These are phyloP conservation scores for Bacidia rubella DNA, from an alignment of 495 filamentous ascomycete species.

Conservation along the genomic window DNA sequence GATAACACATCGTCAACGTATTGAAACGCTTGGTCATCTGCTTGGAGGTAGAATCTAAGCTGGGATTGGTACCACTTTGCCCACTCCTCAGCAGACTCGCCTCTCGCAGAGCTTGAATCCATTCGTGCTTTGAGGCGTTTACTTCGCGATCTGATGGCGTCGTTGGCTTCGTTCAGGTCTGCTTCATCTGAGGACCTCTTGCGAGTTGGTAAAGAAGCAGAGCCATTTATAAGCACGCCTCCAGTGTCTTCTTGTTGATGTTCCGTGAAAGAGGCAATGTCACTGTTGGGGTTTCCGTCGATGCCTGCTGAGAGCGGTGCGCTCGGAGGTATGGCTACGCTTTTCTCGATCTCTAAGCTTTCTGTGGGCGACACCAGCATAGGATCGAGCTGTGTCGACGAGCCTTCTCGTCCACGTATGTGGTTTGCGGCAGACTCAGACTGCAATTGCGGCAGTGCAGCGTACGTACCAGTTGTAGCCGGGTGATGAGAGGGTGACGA, in stretches of 20 bases:
- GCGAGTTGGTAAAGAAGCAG: constrained; percentile 21
- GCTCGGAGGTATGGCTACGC: too few relatives aligned
- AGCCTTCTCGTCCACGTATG: too few relatives aligned
- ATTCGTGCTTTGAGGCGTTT: constrained; percentile 68
- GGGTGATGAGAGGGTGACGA: neutral
- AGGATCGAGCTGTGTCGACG: too few relatives aligned
- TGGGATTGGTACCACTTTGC: constrained; percentile 59
- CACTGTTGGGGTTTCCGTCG: too few relatives aligned
- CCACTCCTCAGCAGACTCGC: constrained; percentile 46
- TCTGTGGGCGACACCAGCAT: too few relatives aligned
- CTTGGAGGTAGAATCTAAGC: constrained; percentile 50
- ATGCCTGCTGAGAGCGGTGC: too few relatives aligned
- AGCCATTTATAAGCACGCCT: neutral
- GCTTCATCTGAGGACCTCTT: constrained; percentile 40
- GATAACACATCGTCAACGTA: constrained; percentile 51
- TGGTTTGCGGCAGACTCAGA: too few relatives aligned
- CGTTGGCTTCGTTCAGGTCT: constrained; percentile 34
- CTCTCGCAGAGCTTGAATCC: constrained; percentile 35
- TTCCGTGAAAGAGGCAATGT: neutral
- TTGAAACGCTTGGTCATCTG: constrained; percentile 65
- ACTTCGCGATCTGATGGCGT: constrained; percentile 59
- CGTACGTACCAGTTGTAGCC: too few relatives aligned
- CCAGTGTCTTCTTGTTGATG: neutral
- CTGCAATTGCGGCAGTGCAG: too few relatives aligned
- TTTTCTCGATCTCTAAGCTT: too few relatives aligned